phyloP scores from a whole-genome alignment of 2,329 filamentous ascomycete species.

The Colletotrichum truncatum region DNA sequence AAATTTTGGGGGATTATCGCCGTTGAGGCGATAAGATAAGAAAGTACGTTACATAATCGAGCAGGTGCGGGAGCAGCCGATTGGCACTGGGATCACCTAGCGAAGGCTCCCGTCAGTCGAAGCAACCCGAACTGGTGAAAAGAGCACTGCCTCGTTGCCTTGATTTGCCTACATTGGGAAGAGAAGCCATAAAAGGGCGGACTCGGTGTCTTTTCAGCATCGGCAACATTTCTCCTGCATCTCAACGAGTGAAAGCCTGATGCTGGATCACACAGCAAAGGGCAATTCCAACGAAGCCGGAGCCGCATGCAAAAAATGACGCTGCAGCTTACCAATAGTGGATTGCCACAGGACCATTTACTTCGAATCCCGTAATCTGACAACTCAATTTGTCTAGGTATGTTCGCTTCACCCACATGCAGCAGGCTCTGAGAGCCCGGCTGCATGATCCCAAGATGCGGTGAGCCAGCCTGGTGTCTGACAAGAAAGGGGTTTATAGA shows the following conservation, averaged over 20 bases:
- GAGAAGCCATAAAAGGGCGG: background rate
- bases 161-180: constrained; percentile 1
- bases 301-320: background rate
- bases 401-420: background rate
- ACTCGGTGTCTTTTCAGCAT: constrained; percentile 11
- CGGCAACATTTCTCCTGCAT: constrained; percentile 3
- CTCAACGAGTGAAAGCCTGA: background rate
- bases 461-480: constrained; percentile 5
- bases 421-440: constrained; percentile 2
- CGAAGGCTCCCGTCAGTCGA: background rate
- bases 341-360: constrained; percentile 16
- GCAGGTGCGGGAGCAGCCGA: constrained; percentile 18
- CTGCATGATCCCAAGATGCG: constrained; percentile 12
- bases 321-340: constrained; percentile 16
- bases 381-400: background rate
- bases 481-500: background rate
- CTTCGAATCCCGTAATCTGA: constrained; percentile 7
- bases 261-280: background rate
- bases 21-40: constrained; percentile 19
- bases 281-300: background rate
- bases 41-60: constrained; percentile 6
- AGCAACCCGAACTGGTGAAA: background rate
- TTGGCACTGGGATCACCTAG: constrained; percentile 6
- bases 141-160: constrained; percentile 17
- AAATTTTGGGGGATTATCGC: constrained; percentile 24